Evolutionary conservation across 2,329 filamentous ascomycete genomes (phyloP), one percentile per base, ranked within the genome.

Genomic region (Aspergillus persii): DNA sequence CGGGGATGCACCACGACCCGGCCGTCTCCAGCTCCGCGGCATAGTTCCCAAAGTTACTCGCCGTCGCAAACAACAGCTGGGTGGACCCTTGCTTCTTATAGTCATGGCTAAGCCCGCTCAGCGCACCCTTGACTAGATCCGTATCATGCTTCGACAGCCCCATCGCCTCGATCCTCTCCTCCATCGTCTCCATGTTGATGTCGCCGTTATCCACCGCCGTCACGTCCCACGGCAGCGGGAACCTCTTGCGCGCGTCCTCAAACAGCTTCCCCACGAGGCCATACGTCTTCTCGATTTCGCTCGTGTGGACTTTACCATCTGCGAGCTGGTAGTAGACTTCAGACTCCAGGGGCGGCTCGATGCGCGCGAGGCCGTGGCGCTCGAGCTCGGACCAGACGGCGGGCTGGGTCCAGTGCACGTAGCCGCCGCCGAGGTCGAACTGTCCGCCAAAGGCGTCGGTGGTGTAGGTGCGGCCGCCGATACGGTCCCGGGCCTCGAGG

Each of bases 121-220:
- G 48, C 11, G 49, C 57, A n/a, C 60, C 62, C 27, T 63, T 56
- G 15, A 63, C 4, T 23, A 63, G 31, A 46, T 63, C 62, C 29
- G 49, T 33, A 8, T 63, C 50, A 33, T 63, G 58, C 12, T 51
- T 11, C 9, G 62, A 59, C 15, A 59, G 47, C 4, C 41, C 50
- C 36, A 59, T 26, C 26, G 57, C 51, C 31, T 33, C n/a, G 46
- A 63, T 58, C 2, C 62, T 54, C 39, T 62, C 54, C 49, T 57
- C 56, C 18, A 63, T 58, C 3, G 54, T 47, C n/a, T 62, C 33
- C 23, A 47, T 41, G 48, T 62, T 57, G 49, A 62, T 60, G n/a
- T 62, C 60, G 18, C 36, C 46, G 36, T 62, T 60, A 31, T 63
- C 54, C 12, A 60, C 30, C 4, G 50, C 39, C 33, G 39, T 60